phyloP scores from a whole-genome alignment of 148 eudicot species.

The Polygonum aviculare region DNA sequence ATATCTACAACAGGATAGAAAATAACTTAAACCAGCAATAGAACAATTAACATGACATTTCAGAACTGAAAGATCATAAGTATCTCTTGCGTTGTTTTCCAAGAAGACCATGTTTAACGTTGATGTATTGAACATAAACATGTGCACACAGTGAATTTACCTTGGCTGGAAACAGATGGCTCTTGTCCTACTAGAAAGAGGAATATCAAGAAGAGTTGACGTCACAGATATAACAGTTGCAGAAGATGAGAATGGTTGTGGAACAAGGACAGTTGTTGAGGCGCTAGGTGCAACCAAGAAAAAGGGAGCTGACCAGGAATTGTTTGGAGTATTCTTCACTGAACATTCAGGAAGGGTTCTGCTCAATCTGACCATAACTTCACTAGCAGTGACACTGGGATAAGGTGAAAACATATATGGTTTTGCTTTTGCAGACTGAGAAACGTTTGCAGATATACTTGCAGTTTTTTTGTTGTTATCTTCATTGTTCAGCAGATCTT shows the following conservation, averaged over 20 bases:
- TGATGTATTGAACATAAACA: neutral
- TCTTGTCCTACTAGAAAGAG: conserved; percentile 78
- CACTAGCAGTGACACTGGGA: conserved; percentile 52
- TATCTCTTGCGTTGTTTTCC: neutral
- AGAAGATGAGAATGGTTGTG: conserved; percentile 49
- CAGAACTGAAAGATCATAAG: neutral
- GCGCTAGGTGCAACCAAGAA: conserved; percentile 85
- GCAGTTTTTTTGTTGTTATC: conserved; percentile 19
- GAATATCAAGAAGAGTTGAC: conserved; percentile 63
- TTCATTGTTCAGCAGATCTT: conserved; percentile 13
- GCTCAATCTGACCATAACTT: conserved; percentile 59
- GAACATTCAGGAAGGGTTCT: conserved; percentile 35
- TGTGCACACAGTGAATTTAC: conserved; percentile 22
- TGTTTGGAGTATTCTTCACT: conserved; percentile 28
- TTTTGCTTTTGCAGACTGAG: conserved; percentile 33
- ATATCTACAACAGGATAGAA: conserved; percentile 39
- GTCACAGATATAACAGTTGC: conserved; percentile 76
- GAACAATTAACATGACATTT: neutral
- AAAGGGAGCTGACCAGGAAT: conserved; percentile 86
- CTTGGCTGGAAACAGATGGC: conserved; percentile 86
- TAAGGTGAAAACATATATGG: conserved; percentile 84
- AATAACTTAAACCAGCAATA: neutral
- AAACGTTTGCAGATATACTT: conserved; percentile 28
- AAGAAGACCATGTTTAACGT: neutral
- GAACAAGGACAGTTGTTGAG: conserved; percentile 70